Base-by-base conservation (phyloP, 495 filamentous ascomycete genomes). In the Cercophora newfieldiana region DNA sequence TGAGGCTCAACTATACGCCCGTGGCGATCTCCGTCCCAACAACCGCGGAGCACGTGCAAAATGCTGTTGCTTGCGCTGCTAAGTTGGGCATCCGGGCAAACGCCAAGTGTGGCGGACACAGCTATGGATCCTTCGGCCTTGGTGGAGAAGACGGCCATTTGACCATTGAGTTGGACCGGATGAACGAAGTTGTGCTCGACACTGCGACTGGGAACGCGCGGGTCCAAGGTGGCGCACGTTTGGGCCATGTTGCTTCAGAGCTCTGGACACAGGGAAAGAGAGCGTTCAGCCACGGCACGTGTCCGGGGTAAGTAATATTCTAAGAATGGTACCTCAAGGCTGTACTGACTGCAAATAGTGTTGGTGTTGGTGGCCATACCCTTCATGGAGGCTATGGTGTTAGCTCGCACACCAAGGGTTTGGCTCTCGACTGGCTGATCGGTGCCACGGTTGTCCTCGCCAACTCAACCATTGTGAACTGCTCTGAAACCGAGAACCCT, bases 91-190 rank as follows among this genome's bases (percentile, higher is more conserved):
- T 81, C 58, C 80, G 81, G 68, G 78, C 78, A 24, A 80, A 74
- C n/a, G 66, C 80, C 22, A 83, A 82, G 66, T 77, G 75, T 64
- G 79, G 81, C 59, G 81, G 80, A 7, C 81, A 83, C 71, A 82
- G 81, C 49, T 82, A 83, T 61, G 80, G 72, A 2, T 80, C 77
- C 7, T 77, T 81, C 10, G 81, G 80, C 6, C 73, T 83, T 0
- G 80, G 80, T 19, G 80, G 81, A 14, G 79, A 83, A 66, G 77
- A 83, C 18, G 81, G 81, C 0, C 79, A 81, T 66, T 71, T 83
- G 24, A 72, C 76, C 3, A 74, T 83, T 28, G 74, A 82, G 71
- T 61, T 83, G 64, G 77, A 78, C 59, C 74, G 80, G 8, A 80
- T 81, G 76, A 77, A 78, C 68, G 75, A 78, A 12, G 80, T 83